Evolutionary conservation across 2,329 filamentous ascomycete species (phyloP), one percentile per base, ranked within the genome.

Genomic region (Fusarium redolens): DNA sequence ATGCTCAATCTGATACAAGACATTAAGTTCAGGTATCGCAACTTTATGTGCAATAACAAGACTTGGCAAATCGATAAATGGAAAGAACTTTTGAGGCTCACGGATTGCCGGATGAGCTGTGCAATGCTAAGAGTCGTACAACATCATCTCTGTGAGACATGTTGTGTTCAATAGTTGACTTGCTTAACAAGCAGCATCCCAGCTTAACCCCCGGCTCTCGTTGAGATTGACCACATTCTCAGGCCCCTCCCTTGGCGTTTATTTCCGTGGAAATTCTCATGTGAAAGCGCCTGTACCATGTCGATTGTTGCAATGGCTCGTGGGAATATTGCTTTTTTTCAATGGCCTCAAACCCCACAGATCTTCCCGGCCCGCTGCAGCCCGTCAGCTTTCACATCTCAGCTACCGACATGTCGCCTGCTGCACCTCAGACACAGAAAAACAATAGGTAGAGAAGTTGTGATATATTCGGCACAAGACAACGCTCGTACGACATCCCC

Each of bases 131-230:
- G 44, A 50, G 56, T 66, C 44, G 41, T 48, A 57, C 61, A 68
- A 18, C 51, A 60, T 58, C 60, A 66, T 66, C 54, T 71, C 61
- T 52, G 69, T 74, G 73, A 74, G 74, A 76, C 74, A 75, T 61
- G 47, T 48, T 45, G 33, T 66, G 63, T 18, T 44, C 38, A 60
- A 40, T 44, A 54, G 62, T 54, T 74, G 68, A 70, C 56, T 61
- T 43, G 57, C 41, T 47, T 30, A 33, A 60, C 61, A 60, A 45
- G 45, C 40, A 67, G 45, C 22, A 67, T 48, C 61, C 62, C 58
- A 59, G 61, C 37, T 54, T 52, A 37, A 43, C 35, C 58, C 41
- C 20, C 14, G 61, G 37, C 20, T 35, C 56, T 33, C 22, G 13
- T 52, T 55, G 52, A 50, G 45, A 59, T 14, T 25, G 50, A 25